Conservation (phyloP, 306 rosid species). For the Casuarina cunninghamiana region DNA sequence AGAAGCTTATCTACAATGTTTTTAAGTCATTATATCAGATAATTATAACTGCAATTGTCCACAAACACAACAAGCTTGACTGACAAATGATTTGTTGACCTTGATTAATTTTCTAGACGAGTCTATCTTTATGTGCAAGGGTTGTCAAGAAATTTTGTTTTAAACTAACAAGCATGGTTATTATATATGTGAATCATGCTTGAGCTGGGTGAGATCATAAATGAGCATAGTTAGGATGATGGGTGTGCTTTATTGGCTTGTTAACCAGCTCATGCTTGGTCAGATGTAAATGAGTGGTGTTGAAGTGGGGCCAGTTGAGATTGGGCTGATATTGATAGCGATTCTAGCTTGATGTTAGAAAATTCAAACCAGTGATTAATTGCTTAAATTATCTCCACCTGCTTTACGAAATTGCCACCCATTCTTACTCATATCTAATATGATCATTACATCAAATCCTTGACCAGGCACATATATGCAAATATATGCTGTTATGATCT, state of each 20-base stretch:
- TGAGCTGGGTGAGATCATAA: not conserved
- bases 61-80: not conserved
- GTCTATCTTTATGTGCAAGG: not conserved
- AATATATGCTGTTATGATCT: constrained; percentile 5
- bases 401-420: not conserved
- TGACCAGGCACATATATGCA: constrained; percentile 8
- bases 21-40: too few species aligned
- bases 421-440: not conserved
- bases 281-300: not conserved
- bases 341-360: not conserved
- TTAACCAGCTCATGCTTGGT: not conserved
- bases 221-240: not conserved
- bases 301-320: not conserved
- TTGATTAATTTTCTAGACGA: not conserved
- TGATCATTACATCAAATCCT: constrained; percentile 24
- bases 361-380: not conserved
- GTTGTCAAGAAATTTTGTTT: not conserved
- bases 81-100: not conserved
- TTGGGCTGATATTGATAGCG: not conserved
- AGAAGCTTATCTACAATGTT: not conserved
- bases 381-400: not conserved
- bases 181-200: not conserved
- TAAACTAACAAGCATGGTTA: not conserved
- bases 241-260: not conserved
- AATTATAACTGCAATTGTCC: too few species aligned